Conservation (phyloP, 148 eudicot genomes). For the Rhododendron ferrugineum region DNA sequence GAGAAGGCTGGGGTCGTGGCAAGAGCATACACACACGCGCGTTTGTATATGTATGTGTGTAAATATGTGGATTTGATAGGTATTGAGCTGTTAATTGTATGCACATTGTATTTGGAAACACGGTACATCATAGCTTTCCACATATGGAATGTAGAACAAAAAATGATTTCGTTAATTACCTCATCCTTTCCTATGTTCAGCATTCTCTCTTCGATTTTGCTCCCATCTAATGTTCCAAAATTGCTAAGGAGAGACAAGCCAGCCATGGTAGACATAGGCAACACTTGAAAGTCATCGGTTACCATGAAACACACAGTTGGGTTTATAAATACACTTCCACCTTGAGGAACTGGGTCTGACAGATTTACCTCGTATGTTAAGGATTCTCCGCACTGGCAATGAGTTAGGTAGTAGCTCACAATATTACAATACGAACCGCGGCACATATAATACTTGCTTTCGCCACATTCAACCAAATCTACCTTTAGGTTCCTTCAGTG, state of each 20-base stretch:
- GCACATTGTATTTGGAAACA: neutral
- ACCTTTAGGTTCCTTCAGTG: conserved; percentile 6
- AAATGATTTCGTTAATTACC: neutral
- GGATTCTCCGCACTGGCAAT: neutral
- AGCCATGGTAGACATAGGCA: conserved; percentile 1
- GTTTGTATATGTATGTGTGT: neutral
- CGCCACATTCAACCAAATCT: neutral
- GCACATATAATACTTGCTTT: neutral
- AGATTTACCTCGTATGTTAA: neutral
- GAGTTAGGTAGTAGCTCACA: neutral
- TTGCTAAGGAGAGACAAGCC: conserved; percentile 2
- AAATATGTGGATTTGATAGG: neutral
- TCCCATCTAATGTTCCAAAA: neutral
- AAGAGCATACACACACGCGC: too few relatives aligned
- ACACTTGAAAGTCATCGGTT: conserved; percentile 2
- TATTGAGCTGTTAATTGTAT: neutral
- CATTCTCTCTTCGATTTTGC: conserved; percentile 1
- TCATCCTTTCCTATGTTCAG: conserved; percentile 9
- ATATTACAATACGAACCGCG: fast-evolving
- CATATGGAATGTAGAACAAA: neutral
- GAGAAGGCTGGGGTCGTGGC: neutral
- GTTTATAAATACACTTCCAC: conserved; percentile 4
- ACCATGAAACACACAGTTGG: conserved; percentile 7
- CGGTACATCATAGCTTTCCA: neutral
- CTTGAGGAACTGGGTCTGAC: neutral